A percentile compares a stretch with the other conserved stretches of the same genome.
Conservation (phyloP, 257 asterid species). For the Plantago ovata region DNA sequence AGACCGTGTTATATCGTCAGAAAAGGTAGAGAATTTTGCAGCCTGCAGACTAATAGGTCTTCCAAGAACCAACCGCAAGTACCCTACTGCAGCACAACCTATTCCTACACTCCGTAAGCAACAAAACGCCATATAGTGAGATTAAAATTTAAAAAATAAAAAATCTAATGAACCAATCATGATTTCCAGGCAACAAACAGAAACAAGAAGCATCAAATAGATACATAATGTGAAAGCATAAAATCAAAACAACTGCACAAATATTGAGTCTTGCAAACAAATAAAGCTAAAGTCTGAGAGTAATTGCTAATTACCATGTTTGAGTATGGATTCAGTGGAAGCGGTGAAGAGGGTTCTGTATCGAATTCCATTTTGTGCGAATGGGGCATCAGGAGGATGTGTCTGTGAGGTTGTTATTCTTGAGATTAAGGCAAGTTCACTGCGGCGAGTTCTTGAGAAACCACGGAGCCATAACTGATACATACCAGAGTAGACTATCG, state of each 20-base stretch:
- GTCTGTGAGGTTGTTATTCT: too few species aligned
- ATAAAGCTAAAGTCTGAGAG: slow-evolving; percentile 6
- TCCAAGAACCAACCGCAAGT: slow-evolving; percentile 21
- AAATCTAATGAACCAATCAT: neutral
- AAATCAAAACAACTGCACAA: neutral
- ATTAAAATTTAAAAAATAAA: slow-evolving; percentile 5
- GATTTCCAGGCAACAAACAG: neutral
- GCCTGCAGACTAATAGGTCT: slow-evolving; percentile 22
- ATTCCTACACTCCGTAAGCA: slow-evolving; percentile 29
- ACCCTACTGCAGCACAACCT: slow-evolving; percentile 18
- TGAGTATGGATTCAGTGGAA: neutral
- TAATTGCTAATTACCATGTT: slow-evolving; percentile 22
- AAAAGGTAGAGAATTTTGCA: slow-evolving; percentile 33
- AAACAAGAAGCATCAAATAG: neutral
- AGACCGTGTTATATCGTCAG: slow-evolving; percentile 28
- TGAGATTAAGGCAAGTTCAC: too few species aligned
- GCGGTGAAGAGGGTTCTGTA: slow-evolving; percentile 16
- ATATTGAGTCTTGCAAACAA: neutral
- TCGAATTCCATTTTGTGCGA: neutral
- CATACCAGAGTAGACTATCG: too few species aligned
- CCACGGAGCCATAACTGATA: too few species aligned
- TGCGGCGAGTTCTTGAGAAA: too few species aligned
- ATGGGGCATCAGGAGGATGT: too few species aligned
- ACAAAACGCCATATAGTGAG: slow-evolving; percentile 17
- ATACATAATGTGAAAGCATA: neutral